Evolutionary conservation across 2,329 filamentous ascomycete species (phyloP).

Genomic region (Ramularia collo-cygni): DNA sequence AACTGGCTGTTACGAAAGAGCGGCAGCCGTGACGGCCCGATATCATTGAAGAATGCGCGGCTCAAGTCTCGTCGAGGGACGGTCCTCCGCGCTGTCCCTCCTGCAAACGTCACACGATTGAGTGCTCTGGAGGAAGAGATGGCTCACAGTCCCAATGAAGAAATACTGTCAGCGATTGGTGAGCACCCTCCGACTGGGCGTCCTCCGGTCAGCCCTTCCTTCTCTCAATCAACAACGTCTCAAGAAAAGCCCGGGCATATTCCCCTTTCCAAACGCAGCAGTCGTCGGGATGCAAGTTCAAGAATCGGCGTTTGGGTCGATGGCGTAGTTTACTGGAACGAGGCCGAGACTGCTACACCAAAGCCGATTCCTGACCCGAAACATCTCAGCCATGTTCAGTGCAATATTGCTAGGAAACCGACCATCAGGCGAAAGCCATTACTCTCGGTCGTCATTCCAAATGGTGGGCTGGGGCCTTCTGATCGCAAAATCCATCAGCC

Average conservation of each 20-base stretch:
- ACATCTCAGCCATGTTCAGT: not conserved
- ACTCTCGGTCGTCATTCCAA: constrained; percentile 22
- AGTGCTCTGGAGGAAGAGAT: constrained; percentile 31
- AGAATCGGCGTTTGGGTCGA: constrained; percentile 40
- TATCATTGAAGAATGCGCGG: not conserved
- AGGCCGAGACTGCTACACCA: constrained; percentile 1
- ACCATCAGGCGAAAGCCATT: constrained; percentile 7
- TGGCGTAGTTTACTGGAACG: constrained; percentile 38
- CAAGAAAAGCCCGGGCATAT: constrained; percentile 1
- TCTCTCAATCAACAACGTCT: constrained; percentile 18
- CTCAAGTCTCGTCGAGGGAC: constrained; percentile 18
- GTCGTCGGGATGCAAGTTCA: constrained; percentile 19
- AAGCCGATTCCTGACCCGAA: not conserved
- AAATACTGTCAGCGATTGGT: constrained; percentile 33
- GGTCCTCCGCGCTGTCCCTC: constrained; percentile 28
- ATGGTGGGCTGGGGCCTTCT: not conserved
- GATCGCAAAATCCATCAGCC: not conserved
- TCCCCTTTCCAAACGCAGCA: not conserved
- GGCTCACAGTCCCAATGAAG: constrained; percentile 35
- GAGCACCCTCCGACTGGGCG: constrained; percentile 11
- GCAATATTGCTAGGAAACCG: no score
- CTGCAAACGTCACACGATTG: constrained; percentile 23
- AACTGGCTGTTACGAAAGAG: constrained; percentile 16
- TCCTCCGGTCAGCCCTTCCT: constrained; percentile 15
- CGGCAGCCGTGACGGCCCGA: not conserved